Evolutionary conservation across 2,329 filamentous ascomycete genomes (phyloP).

Genomic region (Colletotrichum coccodes): DNA sequence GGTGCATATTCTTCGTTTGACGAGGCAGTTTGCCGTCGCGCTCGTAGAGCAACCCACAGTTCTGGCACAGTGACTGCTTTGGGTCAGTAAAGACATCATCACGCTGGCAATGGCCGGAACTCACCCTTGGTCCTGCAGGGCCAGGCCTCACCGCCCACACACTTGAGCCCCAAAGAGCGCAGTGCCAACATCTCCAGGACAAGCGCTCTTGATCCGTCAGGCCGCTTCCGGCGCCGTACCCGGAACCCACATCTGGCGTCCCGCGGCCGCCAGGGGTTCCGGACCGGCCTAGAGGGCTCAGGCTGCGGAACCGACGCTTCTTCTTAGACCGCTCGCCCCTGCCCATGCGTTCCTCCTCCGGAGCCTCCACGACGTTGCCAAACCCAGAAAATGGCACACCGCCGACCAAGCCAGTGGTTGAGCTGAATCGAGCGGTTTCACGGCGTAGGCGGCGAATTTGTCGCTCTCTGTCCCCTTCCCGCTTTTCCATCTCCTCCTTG

Average conservation of each 20-base stretch:
- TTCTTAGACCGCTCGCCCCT: slow-evolving; percentile 94
- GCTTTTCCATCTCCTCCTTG: slow-evolving; percentile 97
- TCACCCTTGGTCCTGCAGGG: slow-evolving; percentile 83
- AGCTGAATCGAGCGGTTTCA: slow-evolving; percentile 93
- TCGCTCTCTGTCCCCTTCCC: slow-evolving; percentile 92
- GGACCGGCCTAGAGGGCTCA: slow-evolving; percentile 80
- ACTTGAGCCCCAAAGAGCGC: slow-evolving; percentile 85
- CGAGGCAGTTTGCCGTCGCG: slow-evolving; percentile 82
- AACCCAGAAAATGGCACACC: slow-evolving; percentile 71
- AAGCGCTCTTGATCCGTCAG: slow-evolving; percentile 82
- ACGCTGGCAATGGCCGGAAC: slow-evolving; percentile 45
- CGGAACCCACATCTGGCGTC: slow-evolving; percentile 79
- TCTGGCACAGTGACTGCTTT: slow-evolving; percentile 84
- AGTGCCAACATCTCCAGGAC: slow-evolving; percentile 90
- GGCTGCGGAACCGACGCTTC: slow-evolving; percentile 89
- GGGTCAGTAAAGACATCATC: not conserved
- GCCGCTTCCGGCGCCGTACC: slow-evolving; percentile 75
- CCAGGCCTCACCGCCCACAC: slow-evolving; percentile 97
- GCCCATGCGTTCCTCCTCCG: slow-evolving; percentile 86
- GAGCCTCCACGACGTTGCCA: slow-evolving; percentile 56
- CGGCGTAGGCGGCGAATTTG: slow-evolving; percentile 87
- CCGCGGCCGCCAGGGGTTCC: slow-evolving; percentile 77
- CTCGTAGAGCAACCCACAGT: slow-evolving; percentile 91
- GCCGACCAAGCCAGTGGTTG: slow-evolving; percentile 82
- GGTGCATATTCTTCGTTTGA: slow-evolving; percentile 34